These are phyloP conservation scores for Brassica nigra DNA, from an alignment of 345 rosid species.

Conservation along the genomic window DNA sequence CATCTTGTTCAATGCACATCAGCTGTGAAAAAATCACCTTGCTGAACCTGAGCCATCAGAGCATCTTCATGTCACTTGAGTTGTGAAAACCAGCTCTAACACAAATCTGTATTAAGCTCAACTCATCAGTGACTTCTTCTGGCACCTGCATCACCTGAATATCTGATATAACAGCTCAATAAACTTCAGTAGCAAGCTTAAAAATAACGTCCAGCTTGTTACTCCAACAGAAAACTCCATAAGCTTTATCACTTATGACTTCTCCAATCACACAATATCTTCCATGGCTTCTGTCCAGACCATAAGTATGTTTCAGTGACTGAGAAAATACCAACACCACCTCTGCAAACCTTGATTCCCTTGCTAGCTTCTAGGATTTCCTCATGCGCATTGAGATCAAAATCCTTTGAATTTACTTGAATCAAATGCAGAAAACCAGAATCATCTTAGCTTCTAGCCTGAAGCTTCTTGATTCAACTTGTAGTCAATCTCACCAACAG, in stretches of 20 bases:
- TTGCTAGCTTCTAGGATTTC: slow-evolving; percentile 8
- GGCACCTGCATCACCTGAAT: not conserved
- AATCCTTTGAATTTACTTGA: not conserved
- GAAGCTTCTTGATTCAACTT: not conserved
- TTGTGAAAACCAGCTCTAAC: not conserved
- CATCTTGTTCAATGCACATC: not conserved
- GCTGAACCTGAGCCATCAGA: not conserved
- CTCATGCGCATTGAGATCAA: slow-evolving; percentile 10
- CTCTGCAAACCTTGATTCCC: not conserved
- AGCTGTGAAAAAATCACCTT: no score
- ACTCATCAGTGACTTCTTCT: not conserved
- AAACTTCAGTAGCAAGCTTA: not conserved
- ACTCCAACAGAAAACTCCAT: not conserved
- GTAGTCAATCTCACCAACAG: not conserved
- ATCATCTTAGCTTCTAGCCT: not conserved
- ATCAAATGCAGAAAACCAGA: not conserved
- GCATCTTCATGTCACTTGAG: not conserved
- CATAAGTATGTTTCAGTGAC: not conserved
- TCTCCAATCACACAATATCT: not conserved
- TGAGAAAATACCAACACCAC: not conserved
- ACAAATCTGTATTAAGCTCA: not conserved
- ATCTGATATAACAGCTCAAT: not conserved
- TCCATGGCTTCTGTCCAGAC: not conserved
- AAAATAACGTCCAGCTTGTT: not conserved
- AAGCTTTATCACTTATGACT: not conserved